phyloP scores from a whole-genome alignment of 139 green algal genomes.

The Raphidocelis subcapitata region DNA sequence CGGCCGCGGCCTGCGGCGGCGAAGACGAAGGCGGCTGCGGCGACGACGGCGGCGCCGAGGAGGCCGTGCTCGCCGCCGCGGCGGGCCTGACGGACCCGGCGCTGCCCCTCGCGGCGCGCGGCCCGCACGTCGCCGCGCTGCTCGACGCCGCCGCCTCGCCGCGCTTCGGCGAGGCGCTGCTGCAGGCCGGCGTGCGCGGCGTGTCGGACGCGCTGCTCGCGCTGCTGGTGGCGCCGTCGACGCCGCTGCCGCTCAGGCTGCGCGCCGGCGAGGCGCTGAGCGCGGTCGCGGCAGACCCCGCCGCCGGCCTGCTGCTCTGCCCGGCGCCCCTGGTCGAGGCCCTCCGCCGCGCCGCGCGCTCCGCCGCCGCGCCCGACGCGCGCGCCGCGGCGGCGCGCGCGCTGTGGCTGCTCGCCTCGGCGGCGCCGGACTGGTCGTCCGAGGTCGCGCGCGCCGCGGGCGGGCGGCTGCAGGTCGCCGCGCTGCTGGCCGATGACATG shows the following conservation, averaged over 20 bases:
- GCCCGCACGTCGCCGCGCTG: background rate
- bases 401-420: conserved; percentile 14
- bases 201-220: background rate
- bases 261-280: conserved; percentile 13
- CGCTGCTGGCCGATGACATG: conserved; percentile 23
- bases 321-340: conserved; percentile 7
- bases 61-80: background rate
- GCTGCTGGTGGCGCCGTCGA: conserved; percentile 1
- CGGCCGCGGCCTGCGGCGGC: too few relatives aligned
- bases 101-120: background rate
- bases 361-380: background rate
- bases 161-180: conserved; percentile 1
- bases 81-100: background rate
- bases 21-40: too few relatives aligned
- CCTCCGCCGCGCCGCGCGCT: conserved; percentile 8
- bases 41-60: too few relatives aligned
- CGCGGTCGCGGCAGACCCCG: background rate
- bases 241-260: conserved; percentile 1
- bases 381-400: conserved; percentile 11
- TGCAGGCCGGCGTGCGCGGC: conserved; percentile 2
- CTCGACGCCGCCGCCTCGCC: background rate
- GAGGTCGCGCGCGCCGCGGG: background rate
- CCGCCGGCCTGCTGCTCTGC: conserved; percentile 10
- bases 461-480: background rate
- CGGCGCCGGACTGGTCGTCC: conserved; percentile 3